Evolutionary conservation across 163 green algal genomes (phyloP).

Genomic region (Prototheca wickerhamii): DNA sequence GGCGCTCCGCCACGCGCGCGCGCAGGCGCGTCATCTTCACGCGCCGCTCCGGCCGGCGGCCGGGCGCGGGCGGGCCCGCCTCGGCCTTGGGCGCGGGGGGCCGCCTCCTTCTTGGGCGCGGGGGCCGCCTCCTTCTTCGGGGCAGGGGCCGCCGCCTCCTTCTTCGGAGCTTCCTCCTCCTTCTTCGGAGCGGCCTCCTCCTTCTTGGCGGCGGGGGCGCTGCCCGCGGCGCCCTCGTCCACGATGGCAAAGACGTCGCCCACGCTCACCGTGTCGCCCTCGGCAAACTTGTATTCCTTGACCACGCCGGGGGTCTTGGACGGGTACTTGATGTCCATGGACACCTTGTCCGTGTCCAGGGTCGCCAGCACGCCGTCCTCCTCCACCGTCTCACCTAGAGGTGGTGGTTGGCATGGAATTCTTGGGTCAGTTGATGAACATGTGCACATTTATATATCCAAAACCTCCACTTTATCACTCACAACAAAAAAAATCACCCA

Average conservation of each 20-base stretch:
- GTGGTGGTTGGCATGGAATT: constrained; percentile 14
- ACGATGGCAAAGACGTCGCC: constrained; percentile 73
- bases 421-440: background rate
- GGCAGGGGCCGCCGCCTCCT: background rate
- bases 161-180: constrained; percentile 4
- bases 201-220: constrained; percentile 2
- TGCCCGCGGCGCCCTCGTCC: constrained; percentile 38
- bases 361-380: constrained; percentile 80
- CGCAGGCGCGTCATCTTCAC: constrained; percentile 97
- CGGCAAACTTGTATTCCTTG: constrained; percentile 56
- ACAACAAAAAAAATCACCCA: background rate
- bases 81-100: constrained; percentile 2
- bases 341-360: constrained; percentile 92
- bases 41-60: constrained; percentile 42
- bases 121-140: constrained; percentile 13
- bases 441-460: too few relatives aligned
- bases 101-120: too few relatives aligned
- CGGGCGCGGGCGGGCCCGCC: constrained; percentile 9
- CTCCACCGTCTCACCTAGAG: constrained; percentile 49
- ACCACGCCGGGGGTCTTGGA: constrained; percentile 52
- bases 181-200: constrained; percentile 10
- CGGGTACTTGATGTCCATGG: constrained; percentile 79
- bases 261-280: constrained; percentile 81
- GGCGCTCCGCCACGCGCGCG: constrained; percentile 79
- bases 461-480: background rate